Base-by-base conservation (phyloP, 2,329 filamentous ascomycete species). In the Aspergillus brasiliensis region DNA sequence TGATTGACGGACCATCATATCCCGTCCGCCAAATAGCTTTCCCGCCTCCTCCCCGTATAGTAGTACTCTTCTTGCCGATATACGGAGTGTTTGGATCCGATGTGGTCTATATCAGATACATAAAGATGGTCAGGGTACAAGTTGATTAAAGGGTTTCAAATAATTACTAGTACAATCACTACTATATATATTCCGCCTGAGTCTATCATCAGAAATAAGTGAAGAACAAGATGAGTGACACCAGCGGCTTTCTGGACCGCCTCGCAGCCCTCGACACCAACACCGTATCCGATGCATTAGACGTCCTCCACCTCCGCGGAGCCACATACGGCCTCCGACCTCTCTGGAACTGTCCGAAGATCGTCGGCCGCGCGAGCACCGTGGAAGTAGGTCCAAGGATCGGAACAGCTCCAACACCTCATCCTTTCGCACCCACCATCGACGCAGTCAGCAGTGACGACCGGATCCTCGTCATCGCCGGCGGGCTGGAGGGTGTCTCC, bases 281-380 rank as follows among this genome's bases (percentile, higher is more conserved):
- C 27, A 67, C 67, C 2, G 58, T 69, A 5, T 69, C 67, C 11
- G 66, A 69, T 51, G 67, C 67, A 15, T 40, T 69, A 1, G 67
- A 68, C 19, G 68, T 68, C 10, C 67, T 69, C 23, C 5, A 42
- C 2, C 63, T 69, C 0, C 59, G 67, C 51, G 66, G 67, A n/a
- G 66, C 67, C 5, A 66, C 62, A 7, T 66, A 65, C 11, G 67
- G 65, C 15, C 51, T 69, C 0, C 61, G 23, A n/a, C 67, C 66
- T 3, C 63, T 69, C 6, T 69, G 66, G 67, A 55, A 68, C 46
- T 69, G 67, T 17, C 62, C 65, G 0, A 66, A 67, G 40, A 69
- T 66, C 2, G 62, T 65, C 10, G 67, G 67, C 23, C 65, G 63
- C 27, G 63, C 64, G 11, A 67, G 61, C 54, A 69, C 67, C 5